These are phyloP conservation scores for Aspergillus diversus DNA, from an alignment of 495 filamentous ascomycete species.

Conservation along the genomic window DNA sequence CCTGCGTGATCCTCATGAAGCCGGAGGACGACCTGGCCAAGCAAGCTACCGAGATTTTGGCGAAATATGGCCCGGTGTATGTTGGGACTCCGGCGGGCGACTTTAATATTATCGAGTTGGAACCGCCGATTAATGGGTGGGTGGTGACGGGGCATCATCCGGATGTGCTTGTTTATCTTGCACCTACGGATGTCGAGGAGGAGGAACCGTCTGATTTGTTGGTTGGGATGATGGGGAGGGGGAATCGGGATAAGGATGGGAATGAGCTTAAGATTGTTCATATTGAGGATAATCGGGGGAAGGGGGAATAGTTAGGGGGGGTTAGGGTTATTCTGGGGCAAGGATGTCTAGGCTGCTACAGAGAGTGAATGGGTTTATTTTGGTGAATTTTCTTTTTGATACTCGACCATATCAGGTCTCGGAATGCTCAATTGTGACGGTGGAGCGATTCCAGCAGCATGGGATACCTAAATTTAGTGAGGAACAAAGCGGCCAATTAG, in stretches of 20 bases:
- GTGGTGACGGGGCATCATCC: conserved; percentile 19
- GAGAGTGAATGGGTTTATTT: too few species aligned
- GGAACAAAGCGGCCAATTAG: too few species aligned
- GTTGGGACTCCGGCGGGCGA: conserved; percentile 9
- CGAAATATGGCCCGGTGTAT: conserved; percentile 13
- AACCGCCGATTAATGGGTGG: conserved; percentile 1
- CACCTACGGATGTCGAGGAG: background rate
- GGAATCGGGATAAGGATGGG: conserved; percentile 6
- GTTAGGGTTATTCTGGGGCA: too few species aligned
- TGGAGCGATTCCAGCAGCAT: too few species aligned
- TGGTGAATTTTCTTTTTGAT: too few species aligned
- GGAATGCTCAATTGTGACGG: too few species aligned
- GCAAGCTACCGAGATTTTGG: conserved; percentile 14
- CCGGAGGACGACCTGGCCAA: conserved; percentile 14
- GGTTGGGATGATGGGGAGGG: conserved; percentile 7
- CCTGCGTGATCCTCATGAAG: conserved; percentile 19
- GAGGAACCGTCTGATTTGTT: background rate
- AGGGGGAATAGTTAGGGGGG: background rate
- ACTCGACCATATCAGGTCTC: too few species aligned
- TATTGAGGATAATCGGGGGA: conserved; percentile 12
- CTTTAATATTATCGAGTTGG: conserved; percentile 13
- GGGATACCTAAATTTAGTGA: too few species aligned
- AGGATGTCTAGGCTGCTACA: too few species aligned
- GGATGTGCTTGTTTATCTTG: conserved; percentile 19
- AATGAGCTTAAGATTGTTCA: background rate